phyloP scores from a whole-genome alignment of 352 stramenopile genomes.

The Thalassiosira livingstoniorum region DNA sequence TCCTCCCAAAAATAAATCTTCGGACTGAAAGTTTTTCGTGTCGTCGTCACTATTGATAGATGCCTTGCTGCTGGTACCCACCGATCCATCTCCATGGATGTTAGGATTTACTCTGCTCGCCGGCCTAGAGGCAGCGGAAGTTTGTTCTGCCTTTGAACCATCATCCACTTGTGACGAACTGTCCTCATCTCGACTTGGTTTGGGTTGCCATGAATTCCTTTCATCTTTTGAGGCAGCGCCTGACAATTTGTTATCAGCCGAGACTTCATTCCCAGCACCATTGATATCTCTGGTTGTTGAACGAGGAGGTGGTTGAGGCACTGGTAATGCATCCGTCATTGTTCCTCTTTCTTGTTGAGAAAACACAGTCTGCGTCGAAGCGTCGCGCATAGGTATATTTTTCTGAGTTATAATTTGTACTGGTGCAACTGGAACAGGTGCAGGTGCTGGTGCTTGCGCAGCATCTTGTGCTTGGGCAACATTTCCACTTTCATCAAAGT shows the following conservation, averaged over 20 bases:
- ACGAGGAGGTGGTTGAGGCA: not conserved
- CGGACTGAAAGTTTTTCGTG: not conserved
- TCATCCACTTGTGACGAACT: not conserved
- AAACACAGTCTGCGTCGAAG: constrained; percentile 46
- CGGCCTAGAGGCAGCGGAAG: not conserved
- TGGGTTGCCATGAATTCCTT: not conserved
- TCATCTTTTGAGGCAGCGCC: not conserved
- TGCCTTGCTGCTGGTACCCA: constrained; percentile 1
- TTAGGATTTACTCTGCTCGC: not conserved
- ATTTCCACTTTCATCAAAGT: constrained; percentile 17
- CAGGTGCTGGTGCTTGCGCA: not conserved
- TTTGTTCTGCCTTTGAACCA: not conserved
- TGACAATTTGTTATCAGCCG: not conserved
- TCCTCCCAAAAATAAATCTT: constrained; percentile 50
- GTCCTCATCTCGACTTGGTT: not conserved
- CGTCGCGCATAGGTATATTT: constrained; percentile 53
- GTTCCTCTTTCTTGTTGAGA: constrained; percentile 34
- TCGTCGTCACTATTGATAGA: constrained; percentile 17
- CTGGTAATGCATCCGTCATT: constrained; percentile 41
- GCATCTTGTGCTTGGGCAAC: not conserved
- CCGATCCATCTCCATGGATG: not conserved
- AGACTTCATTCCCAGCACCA: not conserved
- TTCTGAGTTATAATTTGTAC: constrained; percentile 45
- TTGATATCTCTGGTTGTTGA: not conserved
- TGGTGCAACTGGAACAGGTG: constrained; percentile 6